Base-by-base conservation (phyloP, 2,329 filamentous ascomycete genomes). In the Fusarium anguioides region DNA sequence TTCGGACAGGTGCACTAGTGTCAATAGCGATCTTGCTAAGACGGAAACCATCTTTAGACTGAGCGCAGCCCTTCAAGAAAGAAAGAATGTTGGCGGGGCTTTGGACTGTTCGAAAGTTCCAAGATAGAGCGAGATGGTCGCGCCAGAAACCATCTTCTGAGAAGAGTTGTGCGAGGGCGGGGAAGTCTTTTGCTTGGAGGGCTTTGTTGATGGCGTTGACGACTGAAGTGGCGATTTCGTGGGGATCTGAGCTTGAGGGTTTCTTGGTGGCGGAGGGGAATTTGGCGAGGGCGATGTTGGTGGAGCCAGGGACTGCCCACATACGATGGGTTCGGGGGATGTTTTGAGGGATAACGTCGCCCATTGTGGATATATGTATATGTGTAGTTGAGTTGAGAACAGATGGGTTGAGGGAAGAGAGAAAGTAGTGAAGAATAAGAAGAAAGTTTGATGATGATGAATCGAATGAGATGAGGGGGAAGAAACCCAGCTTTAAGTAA, bases 61-160 rank as follows among this genome's bases (percentile, higher is more conserved):
- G 54, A 0, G 76, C 60, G 14, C 71, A 75, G 41, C 42, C 54
- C 35, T 73, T 58, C 0, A 87, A 68, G 48, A 83, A 84, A 0
- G 72, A 62, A 1, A 64, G 66, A 35, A 87, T 81, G 24, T 76
- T 75, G 0, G 72, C 66, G 0, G 78, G 75, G 0, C 81, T 80
- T n/a, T 84, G 79, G 1, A 85, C 71, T 3, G 84, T 87, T 54
- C 81, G 83, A 42, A 86, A 82, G 37, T 84, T 81, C 86, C 86
- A 89, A 1, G 84, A 81, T 2, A 89, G 72, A 20, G 81, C 82
- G 0, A 89, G 77, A 40, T 87, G 84, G 67, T 89, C 87, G 10
- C 86, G 81, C 87, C 86, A 89, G 74, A 82, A 87, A 54, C 84
- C 82, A 20, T 83, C 76, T 2, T 77, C 66, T 4, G 79, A 44